Evolutionary conservation across 441 rosid genomes (phyloP).

Genomic region (Macaranga tanarius): DNA sequence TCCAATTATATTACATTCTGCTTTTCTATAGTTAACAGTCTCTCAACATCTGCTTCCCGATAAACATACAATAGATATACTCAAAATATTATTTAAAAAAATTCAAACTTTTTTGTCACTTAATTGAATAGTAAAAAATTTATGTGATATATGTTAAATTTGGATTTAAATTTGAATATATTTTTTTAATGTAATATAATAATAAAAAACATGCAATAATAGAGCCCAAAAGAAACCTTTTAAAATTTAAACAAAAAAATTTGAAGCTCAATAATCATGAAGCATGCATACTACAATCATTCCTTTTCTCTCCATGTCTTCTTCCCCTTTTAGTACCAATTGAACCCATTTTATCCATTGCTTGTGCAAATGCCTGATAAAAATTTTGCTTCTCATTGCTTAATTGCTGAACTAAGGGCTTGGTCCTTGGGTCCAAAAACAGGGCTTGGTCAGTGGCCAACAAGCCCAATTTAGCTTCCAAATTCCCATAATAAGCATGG

Average conservation of each 20-base stretch:
- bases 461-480: conserved; percentile 55
- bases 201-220: no score
- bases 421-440: conserved; percentile 55
- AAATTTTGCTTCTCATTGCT: conserved; percentile 35
- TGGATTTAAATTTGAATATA: no score
- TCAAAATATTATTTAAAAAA: no score
- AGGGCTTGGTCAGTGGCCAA: conserved; percentile 59
- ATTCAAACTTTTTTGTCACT: no score
- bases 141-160: no score
- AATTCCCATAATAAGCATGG: conserved; percentile 52
- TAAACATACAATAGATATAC: no score
- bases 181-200: no score
- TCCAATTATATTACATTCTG: no score
- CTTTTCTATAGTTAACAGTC: no score
- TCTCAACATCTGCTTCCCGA: no score
- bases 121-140: no score
- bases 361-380: conserved; percentile 49
- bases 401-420: conserved; percentile 42
- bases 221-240: no score
- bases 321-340: conserved; percentile 60
- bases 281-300: conserved; percentile 38
- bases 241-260: not conserved
- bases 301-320: conserved; percentile 57
- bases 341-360: conserved; percentile 80
- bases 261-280: conserved; percentile 25